phyloP scores from a whole-genome alignment of 805 yeast species.

The Kazachstania psychrophila region DNA sequence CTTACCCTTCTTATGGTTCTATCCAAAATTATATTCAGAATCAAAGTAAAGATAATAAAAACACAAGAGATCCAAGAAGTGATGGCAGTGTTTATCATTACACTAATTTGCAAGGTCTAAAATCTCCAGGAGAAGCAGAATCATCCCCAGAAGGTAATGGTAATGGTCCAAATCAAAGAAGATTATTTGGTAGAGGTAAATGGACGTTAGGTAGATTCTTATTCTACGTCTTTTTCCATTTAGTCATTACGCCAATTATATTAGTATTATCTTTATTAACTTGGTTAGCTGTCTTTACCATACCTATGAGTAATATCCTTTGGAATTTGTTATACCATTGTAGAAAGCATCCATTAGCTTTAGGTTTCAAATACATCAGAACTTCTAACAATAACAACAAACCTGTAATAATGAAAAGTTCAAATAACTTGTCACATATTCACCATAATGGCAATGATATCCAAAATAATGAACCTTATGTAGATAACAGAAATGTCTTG shows the following conservation, averaged over 20 bases:
- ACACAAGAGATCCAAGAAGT: not conserved
- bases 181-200: slow-evolving; percentile 84
- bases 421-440: slow-evolving; percentile 4
- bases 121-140: not conserved
- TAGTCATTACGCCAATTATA: slow-evolving; percentile 59
- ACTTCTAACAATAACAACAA: slow-evolving; percentile 7
- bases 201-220: slow-evolving; percentile 81
- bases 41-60: not conserved
- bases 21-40: slow-evolving; percentile 23
- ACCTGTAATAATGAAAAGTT: slow-evolving; percentile 5
- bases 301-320: slow-evolving; percentile 85
- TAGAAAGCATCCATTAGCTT: slow-evolving; percentile 82
- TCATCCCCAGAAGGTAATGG: not conserved
- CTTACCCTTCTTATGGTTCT: slow-evolving; percentile 20
- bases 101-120: not conserved
- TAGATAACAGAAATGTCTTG: slow-evolving; percentile 48
- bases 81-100: not conserved
- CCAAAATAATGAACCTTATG: slow-evolving; percentile 9
- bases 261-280: slow-evolving; percentile 46
- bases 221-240: slow-evolving; percentile 64
- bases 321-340: slow-evolving; percentile 62
- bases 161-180: slow-evolving; percentile 27
- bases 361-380: slow-evolving; percentile 60
- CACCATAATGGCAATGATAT: not conserved
- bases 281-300: slow-evolving; percentile 81